Evolutionary conservation across 768 basidiomycete genomes (phyloP).

Genomic region (Lactarius indigo): DNA sequence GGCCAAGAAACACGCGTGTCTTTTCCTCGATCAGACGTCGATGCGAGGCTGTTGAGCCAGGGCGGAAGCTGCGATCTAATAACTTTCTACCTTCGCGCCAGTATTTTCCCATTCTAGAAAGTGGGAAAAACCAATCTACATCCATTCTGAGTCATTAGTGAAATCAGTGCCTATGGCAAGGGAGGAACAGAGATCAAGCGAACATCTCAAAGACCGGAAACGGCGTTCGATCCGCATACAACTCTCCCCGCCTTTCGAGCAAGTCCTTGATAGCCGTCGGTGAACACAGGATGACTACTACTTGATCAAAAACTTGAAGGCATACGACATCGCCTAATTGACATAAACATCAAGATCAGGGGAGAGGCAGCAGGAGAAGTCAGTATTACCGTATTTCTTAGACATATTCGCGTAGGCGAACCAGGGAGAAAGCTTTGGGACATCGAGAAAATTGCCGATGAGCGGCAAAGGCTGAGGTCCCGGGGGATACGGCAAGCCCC

Average conservation of each 20-base stretch:
- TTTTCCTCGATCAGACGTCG: conserved; percentile 2
- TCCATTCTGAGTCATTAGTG: not conserved
- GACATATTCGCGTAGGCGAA: not conserved
- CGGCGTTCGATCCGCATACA: conserved; percentile 5
- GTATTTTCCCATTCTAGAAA: not conserved
- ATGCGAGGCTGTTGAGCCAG: not conserved
- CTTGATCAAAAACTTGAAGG: conserved; percentile 9
- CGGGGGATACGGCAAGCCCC: not conserved
- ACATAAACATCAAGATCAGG: not conserved
- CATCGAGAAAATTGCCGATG: conserved; percentile 8
- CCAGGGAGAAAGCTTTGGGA: conserved; percentile 7
- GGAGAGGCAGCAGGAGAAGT: not conserved
- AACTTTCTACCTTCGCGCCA: conserved; percentile 3
- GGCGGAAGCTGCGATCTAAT: conserved; percentile 9
- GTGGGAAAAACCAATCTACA: not conserved
- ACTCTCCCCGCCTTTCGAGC: conserved; percentile 10
- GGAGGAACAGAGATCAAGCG: not conserved
- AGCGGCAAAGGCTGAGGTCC: not conserved
- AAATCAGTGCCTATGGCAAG: not conserved
- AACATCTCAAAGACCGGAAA: conserved; percentile 11
- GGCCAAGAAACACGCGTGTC: not conserved
- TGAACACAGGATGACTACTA: conserved; percentile 3
- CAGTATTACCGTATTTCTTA: conserved; percentile 10
- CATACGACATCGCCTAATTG: conserved; percentile 4
- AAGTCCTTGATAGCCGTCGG: conserved; percentile 3